phyloP scores from a whole-genome alignment of 257 asterid genomes.

The Solanum tacnaense region DNA sequence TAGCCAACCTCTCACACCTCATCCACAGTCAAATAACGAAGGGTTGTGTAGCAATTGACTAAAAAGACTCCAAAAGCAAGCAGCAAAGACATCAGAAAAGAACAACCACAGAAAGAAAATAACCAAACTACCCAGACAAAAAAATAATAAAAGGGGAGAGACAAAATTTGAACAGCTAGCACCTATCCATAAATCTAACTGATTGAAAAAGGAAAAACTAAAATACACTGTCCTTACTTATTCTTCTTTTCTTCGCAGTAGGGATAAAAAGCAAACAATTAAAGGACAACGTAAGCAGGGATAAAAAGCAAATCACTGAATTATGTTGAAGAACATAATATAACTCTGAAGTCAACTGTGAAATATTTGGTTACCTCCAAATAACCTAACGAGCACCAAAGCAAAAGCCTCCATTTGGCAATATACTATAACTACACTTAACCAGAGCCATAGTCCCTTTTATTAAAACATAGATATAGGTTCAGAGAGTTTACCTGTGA shows the following conservation, averaged over 20 bases:
- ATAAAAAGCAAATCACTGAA: background rate
- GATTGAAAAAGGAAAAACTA: background rate
- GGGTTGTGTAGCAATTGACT: background rate
- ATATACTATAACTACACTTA: background rate
- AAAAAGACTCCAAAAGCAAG: background rate
- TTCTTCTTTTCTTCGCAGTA: background rate
- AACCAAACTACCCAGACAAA: background rate
- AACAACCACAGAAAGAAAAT: background rate
- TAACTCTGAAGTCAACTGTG: background rate
- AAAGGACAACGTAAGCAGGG: background rate
- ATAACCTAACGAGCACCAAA: background rate
- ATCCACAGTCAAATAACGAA: background rate
- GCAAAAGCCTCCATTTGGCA: background rate
- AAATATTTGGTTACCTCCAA: background rate
- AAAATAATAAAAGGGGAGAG: background rate
- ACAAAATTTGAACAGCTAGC: background rate
- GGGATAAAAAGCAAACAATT: background rate
- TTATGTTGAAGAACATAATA: background rate
- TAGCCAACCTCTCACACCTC: background rate
- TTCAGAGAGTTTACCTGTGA: slow-evolving; percentile 68
- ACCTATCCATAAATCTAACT: background rate
- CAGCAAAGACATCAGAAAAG: background rate
- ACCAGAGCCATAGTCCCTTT: background rate
- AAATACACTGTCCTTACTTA: background rate
- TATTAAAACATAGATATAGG: background rate